Conservation (phyloP, 1,284 basidiomycete genomes). For the Pterulicium gracile region DNA sequence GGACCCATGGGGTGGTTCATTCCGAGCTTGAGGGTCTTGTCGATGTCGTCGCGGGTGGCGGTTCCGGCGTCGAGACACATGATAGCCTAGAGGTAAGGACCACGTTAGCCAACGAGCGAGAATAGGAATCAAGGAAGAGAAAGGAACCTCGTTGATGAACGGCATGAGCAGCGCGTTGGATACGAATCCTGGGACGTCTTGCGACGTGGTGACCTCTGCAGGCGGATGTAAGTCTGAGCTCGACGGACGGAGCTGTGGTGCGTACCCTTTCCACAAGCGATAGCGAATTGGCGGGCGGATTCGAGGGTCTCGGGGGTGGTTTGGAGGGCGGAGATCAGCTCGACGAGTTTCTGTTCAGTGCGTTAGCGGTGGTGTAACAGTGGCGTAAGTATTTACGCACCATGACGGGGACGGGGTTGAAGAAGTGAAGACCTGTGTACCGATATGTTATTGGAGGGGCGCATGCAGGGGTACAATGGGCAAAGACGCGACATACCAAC, state of each 20-base stretch:
- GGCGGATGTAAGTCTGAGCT: no score
- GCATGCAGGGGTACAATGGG: conserved; percentile 6
- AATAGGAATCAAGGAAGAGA: conserved; percentile 1
- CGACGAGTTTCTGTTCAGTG: conserved; percentile 70
- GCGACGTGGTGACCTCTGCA: conserved; percentile 76
- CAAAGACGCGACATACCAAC: conserved; percentile 53
- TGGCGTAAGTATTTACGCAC: conserved; percentile 25
- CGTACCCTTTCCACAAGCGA: conserved; percentile 83
- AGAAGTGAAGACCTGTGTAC: conserved; percentile 75
- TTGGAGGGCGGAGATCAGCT: conserved; percentile 89
- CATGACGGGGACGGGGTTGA: conserved; percentile 95
- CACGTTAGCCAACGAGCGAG: conserved; percentile 19
- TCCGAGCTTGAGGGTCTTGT: conserved; percentile 85
- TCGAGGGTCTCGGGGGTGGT: conserved; percentile 71
- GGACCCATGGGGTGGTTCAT: conserved; percentile 98
- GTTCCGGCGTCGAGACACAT: conserved; percentile 88
- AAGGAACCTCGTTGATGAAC: conserved; percentile 74
- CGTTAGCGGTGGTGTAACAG: conserved; percentile 6
- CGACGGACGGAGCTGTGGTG: no score
- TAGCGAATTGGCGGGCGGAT: conserved; percentile 74
- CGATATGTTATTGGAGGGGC: conserved; percentile 7
- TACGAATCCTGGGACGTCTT: conserved; percentile 88
- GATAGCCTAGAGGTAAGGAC: conserved; percentile 53
- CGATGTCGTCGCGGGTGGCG: conserved; percentile 90
- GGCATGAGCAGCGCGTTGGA: conserved; percentile 86